Conservation (phyloP, 192 early-diverging fungal species). For the Chytriomyces sp. region DNA sequence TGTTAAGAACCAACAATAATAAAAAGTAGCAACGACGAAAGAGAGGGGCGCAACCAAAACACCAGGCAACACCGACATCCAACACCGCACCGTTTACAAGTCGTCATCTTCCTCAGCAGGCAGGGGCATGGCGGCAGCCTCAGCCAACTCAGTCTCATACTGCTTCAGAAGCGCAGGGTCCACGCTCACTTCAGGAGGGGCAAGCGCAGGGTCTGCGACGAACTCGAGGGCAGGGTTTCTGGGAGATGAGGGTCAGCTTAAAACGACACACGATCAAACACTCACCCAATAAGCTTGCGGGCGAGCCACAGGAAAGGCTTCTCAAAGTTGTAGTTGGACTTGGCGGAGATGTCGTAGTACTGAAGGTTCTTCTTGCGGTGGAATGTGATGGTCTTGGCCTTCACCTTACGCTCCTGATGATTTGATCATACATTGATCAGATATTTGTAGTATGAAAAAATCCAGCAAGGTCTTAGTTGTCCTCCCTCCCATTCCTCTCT, state of each 20-base stretch:
- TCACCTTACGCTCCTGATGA: conserved; percentile 91
- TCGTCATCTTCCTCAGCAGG: conserved; percentile 71
- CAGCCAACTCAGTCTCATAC: conserved; percentile 79
- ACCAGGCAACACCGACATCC: no score
- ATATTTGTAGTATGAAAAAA: no score
- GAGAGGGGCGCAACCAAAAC: neutral
- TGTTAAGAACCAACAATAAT: no score
- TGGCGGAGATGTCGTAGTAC: conserved; percentile 99
- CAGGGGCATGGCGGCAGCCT: conserved; percentile 84
- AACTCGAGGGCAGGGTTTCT: conserved; percentile 94
- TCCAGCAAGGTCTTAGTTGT: no score
- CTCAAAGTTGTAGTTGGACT: conserved; percentile 99
- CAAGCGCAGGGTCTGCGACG: conserved; percentile 94
- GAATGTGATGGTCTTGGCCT: conserved; percentile 99
- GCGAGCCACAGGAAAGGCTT: conserved; percentile 99
- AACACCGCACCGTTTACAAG: neutral
- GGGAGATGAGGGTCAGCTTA: neutral
- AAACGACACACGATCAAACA: neutral
- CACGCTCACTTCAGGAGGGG: conserved; percentile 89
- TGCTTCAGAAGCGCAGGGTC: conserved; percentile 75
- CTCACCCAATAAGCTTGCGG: conserved; percentile 81
- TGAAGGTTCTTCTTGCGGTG: conserved; percentile 99
- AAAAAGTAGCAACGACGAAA: neutral
- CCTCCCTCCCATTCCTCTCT: no score
- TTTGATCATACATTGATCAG: neutral